Base-by-base conservation (phyloP, 345 rosid genomes). In the Eucalyptus fibrosa region DNA sequence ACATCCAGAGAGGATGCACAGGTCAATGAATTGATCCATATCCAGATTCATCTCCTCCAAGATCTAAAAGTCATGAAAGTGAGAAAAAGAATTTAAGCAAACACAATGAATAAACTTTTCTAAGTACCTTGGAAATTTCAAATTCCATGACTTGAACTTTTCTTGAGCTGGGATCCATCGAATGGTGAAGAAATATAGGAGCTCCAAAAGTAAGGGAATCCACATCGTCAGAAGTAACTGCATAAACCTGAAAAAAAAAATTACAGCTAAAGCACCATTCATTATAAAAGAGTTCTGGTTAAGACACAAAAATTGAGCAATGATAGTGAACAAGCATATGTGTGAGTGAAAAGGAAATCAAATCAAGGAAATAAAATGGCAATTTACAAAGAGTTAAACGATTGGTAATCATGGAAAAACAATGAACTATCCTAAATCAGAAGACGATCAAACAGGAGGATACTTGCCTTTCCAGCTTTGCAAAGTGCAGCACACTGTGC, bases 181-280 rank as follows among this genome's bases (percentile, higher is more conserved):
- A 93, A 93, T 96, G 99, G 87, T 97, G 97, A 87, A 97, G 97
- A 94, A 97, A 97, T 69, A 91, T 97, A 87, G 98, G 93, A 44
- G 45, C 45, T 44, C 45, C 45, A 44, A 44, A 44, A 44, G 45
- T 44, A 44, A 44, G 45, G 45, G 45, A 44, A 89, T 97, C 99
- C 99, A 97, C 95, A 88, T 97, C 99, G 93, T 97, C 98, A 86
- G 98, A 97, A 91, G 99, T 98, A 89, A 97, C 99, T 47, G 95
- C 99, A 90, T 96, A 97, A 90, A 95, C 99, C 99, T 97, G 90
- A 90, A 91, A 90, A 42, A 8, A 30, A 47, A 44, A 12, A n/a
- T 19, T 30, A 65, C 45, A 42, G 62, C 62, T 87, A 21, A 42
- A 47, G 50, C 40, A 56, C 50, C 32, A 87, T 69, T 24, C 4